A percentile compares a stretch with the other conserved stretches of the same genome.
phyloP scores from a whole-genome alignment of 1,284 basidiomycete genomes.

The Cutaneotrichosporon cutaneum region DNA sequence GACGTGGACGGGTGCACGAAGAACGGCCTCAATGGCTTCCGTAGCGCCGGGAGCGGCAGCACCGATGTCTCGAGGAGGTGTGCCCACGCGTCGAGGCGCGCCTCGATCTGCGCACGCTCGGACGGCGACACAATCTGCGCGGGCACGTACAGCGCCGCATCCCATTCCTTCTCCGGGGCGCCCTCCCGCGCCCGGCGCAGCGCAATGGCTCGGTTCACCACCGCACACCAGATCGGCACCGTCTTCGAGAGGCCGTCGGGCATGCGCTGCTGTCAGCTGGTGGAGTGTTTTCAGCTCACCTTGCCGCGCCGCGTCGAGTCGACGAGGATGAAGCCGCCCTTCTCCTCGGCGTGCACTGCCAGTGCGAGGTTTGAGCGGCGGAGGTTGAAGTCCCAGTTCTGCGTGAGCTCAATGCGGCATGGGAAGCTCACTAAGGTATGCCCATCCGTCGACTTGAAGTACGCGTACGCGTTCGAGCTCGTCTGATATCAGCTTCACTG shows the following conservation, averaged over 20 bases:
- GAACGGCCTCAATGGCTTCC: slow-evolving; percentile 51
- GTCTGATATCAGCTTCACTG: slow-evolving; percentile 34
- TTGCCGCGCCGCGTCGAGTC: slow-evolving; percentile 94
- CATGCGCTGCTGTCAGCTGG: slow-evolving; percentile 59
- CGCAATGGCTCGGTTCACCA: slow-evolving; percentile 72
- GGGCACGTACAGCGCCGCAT: slow-evolving; percentile 44
- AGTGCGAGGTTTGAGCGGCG: slow-evolving; percentile 82
- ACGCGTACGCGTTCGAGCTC: slow-evolving; percentile 58
- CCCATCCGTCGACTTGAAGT: slow-evolving; percentile 98
- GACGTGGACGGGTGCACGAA: slow-evolving; percentile 49
- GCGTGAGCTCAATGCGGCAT: not conserved
- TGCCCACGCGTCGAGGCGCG: slow-evolving; percentile 63
- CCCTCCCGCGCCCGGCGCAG: slow-evolving; percentile 18
- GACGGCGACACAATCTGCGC: slow-evolving; percentile 47
- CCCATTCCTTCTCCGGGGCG: slow-evolving; percentile 30
- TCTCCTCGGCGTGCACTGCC: slow-evolving; percentile 60
- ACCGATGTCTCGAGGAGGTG: slow-evolving; percentile 55
- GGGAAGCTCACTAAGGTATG: slow-evolving; percentile 62
- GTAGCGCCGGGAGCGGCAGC: slow-evolving; percentile 43
- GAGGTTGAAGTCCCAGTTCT: slow-evolving; percentile 80
- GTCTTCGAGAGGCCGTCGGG: slow-evolving; percentile 95
- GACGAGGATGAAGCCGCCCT: slow-evolving; percentile 74
- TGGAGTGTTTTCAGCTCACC: slow-evolving; percentile 27
- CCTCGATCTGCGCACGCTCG: slow-evolving; percentile 56
- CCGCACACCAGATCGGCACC: slow-evolving; percentile 91